Evolutionary conservation across 2,329 filamentous ascomycete genomes (phyloP).

Genomic region (Bimuria novae-zelandiae): DNA sequence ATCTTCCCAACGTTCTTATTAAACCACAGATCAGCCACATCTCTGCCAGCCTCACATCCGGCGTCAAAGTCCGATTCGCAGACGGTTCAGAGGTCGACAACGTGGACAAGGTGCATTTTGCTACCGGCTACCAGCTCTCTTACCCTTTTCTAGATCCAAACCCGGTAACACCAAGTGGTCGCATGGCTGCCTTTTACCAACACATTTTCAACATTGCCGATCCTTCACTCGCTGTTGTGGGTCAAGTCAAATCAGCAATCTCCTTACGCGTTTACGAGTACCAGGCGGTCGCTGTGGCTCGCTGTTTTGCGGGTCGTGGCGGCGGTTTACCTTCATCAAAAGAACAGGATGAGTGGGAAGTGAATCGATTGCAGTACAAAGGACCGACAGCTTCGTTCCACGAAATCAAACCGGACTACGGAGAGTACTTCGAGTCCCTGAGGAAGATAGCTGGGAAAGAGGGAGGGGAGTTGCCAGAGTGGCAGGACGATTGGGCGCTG

Average conservation of each 20-base stretch:
- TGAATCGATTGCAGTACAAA: conserved; percentile 8
- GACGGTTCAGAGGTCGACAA: conserved; percentile 11
- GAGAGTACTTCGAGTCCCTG: conserved; percentile 17
- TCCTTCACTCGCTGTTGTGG: conserved; percentile 14
- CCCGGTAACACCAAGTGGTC: conserved; percentile 10
- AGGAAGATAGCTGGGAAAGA: conserved; percentile 14
- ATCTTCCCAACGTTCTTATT: conserved; percentile 12
- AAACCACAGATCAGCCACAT: conserved; percentile 12
- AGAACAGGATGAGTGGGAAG: conserved; percentile 14
- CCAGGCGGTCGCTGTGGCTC: conserved; percentile 21
- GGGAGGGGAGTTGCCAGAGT: conserved; percentile 15
- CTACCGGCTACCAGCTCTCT: conserved; percentile 18
- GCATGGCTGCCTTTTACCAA: conserved; percentile 17
- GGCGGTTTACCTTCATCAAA: conserved; percentile 7
- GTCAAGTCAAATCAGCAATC: conserved; percentile 14
- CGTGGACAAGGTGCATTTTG: conserved; percentile 18
- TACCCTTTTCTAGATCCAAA: conserved; percentile 15
- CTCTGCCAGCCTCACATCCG: not conserved
- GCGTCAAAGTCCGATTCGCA: conserved; percentile 13
- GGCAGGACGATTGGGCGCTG: conserved; percentile 15
- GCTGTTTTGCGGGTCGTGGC: conserved; percentile 14
- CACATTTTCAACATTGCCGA: conserved; percentile 21
- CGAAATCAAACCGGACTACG: conserved; percentile 19
- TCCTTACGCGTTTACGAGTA: conserved; percentile 22
- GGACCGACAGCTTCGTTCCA: conserved; percentile 16